These are phyloP conservation scores for Drechmeria coniospora DNA, from an alignment of 2,329 filamentous ascomycete species.

Conservation along the genomic window DNA sequence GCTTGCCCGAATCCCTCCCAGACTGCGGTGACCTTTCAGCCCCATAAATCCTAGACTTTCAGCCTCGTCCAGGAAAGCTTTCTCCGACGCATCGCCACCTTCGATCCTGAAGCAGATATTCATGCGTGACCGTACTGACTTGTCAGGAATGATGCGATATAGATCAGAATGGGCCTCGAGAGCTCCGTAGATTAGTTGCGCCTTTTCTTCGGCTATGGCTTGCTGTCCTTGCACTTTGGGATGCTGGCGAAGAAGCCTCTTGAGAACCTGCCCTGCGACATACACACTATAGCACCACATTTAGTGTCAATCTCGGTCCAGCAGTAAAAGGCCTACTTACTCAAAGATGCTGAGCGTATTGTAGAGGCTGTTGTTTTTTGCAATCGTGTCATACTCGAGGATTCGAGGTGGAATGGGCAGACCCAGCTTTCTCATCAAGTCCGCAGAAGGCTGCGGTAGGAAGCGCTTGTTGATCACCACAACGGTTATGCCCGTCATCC, in stretches of 20 bases:
- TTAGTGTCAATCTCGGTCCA: not conserved
- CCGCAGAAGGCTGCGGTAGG: conserved; percentile 54
- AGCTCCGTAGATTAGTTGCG: conserved; percentile 57
- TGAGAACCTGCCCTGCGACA: conserved; percentile 78
- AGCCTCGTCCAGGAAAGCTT: conserved; percentile 45
- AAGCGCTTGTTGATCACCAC: conserved; percentile 71
- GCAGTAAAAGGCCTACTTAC: conserved; percentile 22
- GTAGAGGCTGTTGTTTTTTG: conserved; percentile 90
- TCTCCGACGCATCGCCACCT: no score
- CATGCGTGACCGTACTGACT: conserved; percentile 68
- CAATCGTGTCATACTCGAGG: conserved; percentile 68
- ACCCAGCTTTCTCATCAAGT: conserved; percentile 56
- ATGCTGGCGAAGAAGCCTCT: conserved; percentile 52
- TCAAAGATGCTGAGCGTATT: conserved; percentile 92
- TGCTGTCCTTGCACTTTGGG: conserved; percentile 66
- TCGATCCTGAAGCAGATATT: conserved; percentile 84
- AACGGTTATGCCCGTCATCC: conserved; percentile 72
- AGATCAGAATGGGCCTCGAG: conserved; percentile 58
- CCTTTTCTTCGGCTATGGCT: conserved; percentile 57
- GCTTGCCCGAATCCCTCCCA: conserved; percentile 72
- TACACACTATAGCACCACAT: conserved; percentile 61
- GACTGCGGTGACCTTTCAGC: conserved; percentile 74
- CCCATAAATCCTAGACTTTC: conserved; percentile 66
- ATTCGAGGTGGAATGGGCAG: conserved; percentile 68
- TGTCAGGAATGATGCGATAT: conserved; percentile 67